Percentiles rank a stretch among this genome's conserved stretches.
These are phyloP conservation scores for Neurospora sp. DNA, from an alignment of 495 filamentous ascomycete species.

Conservation along the genomic window DNA sequence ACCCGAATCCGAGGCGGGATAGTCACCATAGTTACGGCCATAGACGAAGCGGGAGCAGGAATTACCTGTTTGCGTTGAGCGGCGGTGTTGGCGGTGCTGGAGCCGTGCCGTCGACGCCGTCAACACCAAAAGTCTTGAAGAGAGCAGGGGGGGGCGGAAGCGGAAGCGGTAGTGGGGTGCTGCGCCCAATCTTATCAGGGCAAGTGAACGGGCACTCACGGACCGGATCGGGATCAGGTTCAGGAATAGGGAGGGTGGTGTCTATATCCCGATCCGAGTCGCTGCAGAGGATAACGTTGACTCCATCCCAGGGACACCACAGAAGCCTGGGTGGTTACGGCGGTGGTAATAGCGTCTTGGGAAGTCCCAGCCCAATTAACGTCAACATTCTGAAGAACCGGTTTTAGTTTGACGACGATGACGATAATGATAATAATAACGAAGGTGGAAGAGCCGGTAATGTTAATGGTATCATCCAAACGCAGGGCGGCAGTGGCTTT, in stretches of 20 bases:
- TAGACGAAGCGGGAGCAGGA: neutral
- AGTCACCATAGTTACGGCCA: neutral
- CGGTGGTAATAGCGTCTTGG: neutral
- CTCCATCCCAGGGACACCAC: neutral
- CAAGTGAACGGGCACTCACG: neutral
- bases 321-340: neutral
- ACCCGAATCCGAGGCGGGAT: neutral
- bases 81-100: neutral
- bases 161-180: neutral
- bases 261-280: neutral
- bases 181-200: neutral
- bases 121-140: neutral
- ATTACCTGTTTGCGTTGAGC: slow-evolving; percentile 1
- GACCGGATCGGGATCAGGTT: neutral
- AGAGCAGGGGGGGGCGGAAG: neutral
- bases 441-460: neutral
- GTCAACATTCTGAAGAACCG: neutral
- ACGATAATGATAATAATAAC: neutral
- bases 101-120: neutral
- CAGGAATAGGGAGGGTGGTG: neutral
- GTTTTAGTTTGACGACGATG: neutral
- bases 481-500: neutral
- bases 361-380: neutral
- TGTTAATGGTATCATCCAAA: neutral
- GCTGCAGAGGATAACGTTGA: neutral